Conservation (phyloP, 306 rosid genomes). For the Pueraria montana region DNA sequence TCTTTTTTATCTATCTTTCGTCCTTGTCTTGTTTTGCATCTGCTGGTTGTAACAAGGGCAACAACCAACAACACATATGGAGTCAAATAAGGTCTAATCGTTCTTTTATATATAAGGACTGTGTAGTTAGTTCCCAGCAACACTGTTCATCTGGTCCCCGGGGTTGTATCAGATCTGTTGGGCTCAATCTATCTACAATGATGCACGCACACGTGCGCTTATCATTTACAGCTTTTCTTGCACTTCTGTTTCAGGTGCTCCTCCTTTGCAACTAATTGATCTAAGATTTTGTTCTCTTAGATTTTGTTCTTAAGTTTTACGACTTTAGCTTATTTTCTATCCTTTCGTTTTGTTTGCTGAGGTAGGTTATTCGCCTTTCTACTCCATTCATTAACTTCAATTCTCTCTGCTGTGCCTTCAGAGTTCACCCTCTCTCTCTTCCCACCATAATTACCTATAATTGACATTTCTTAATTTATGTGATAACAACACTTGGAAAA, state of each 20-base stretch:
- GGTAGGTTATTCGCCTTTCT: constrained; percentile 41
- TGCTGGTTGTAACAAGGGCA: constrained; percentile 35
- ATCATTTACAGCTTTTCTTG: constrained; percentile 46
- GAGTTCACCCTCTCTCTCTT: constrained; percentile 11
- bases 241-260: constrained; percentile 60
- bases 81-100: constrained; percentile 25
- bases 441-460: neutral
- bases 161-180: constrained; percentile 37
- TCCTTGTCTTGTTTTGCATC: constrained; percentile 35
- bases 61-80: constrained; percentile 23
- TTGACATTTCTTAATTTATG: constrained; percentile 48
- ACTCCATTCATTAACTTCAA: constrained; percentile 17
- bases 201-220: constrained; percentile 71
- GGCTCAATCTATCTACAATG: constrained; percentile 44
- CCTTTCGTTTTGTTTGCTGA: neutral
- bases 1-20: neutral
- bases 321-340: constrained; percentile 12
- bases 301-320: constrained; percentile 31
- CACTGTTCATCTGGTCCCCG: constrained; percentile 63
- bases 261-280: constrained; percentile 37
- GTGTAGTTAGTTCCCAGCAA: neutral
- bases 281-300: constrained; percentile 40
- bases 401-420: neutral
- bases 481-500: constrained; percentile 45
- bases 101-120: constrained; percentile 37